These are phyloP conservation scores for Tricholoma terreum DNA, from an alignment of 768 basidiomycete genomes.

Conservation along the genomic window DNA sequence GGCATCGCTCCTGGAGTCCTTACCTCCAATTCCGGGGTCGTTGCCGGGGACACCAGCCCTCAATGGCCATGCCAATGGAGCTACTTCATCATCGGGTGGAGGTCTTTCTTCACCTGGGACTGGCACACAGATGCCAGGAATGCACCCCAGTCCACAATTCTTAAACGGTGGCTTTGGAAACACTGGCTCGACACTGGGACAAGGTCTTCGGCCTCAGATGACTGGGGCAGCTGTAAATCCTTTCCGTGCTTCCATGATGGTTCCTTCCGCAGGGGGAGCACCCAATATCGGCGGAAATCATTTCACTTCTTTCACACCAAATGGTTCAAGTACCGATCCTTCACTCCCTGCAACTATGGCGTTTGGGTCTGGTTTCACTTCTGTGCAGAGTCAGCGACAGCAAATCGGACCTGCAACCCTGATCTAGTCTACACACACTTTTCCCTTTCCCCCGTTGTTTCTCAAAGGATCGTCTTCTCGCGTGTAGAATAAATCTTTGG, in stretches of 20 bases:
- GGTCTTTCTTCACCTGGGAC: background rate
- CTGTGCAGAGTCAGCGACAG: slow-evolving; percentile 31
- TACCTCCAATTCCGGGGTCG: slow-evolving; percentile 73
- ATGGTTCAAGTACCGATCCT: slow-evolving; percentile 11
- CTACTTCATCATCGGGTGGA: slow-evolving; percentile 3
- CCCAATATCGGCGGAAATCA: slow-evolving; percentile 2
- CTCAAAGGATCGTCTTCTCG: background rate
- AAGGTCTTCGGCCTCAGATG: slow-evolving; percentile 57
- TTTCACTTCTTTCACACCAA: slow-evolving; percentile 16
- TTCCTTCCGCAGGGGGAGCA: slow-evolving; percentile 7
- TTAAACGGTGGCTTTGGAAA: slow-evolving; percentile 33
- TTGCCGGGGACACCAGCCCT: slow-evolving; percentile 44
- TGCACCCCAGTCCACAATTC: background rate
- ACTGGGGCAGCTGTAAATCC: slow-evolving; percentile 62
- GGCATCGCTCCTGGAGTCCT: slow-evolving; percentile 63
- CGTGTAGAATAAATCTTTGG: background rate
- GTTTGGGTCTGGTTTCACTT: slow-evolving; percentile 21
- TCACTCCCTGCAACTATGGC: slow-evolving; percentile 15
- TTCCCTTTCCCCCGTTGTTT: slow-evolving; percentile 15
- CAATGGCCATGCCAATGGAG: slow-evolving; percentile 24
- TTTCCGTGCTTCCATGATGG: slow-evolving; percentile 59
- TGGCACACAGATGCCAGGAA: background rate
- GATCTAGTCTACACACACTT: slow-evolving; percentile 35
- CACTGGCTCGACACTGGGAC: slow-evolving; percentile 38
- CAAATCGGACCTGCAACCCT: slow-evolving; percentile 45